Percentiles rank a stretch among this genome's conserved stretches.
These are phyloP conservation scores for Hymenoscyphus salicellus DNA, from an alignment of 2,329 filamentous ascomycete genomes.

Conservation along the genomic window DNA sequence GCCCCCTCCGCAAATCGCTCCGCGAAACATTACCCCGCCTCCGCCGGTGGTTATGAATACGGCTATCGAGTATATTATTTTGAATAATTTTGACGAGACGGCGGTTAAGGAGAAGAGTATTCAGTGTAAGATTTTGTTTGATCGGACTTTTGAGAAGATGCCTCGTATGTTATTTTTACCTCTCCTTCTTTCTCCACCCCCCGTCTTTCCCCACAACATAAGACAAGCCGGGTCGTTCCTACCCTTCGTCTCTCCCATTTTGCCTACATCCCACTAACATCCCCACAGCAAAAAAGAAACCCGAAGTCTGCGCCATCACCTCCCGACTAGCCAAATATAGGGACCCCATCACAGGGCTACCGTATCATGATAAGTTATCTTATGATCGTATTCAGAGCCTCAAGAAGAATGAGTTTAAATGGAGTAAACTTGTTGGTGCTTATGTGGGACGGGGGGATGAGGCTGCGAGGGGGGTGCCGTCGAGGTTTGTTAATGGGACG, in stretches of 20 bases:
- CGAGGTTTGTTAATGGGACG: constrained; percentile 62
- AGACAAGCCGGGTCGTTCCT: no score
- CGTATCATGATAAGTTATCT: constrained; percentile 74
- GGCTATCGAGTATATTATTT: constrained; percentile 55
- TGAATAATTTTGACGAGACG: constrained; percentile 54
- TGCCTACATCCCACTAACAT: constrained; percentile 22
- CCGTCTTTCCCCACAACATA: no score
- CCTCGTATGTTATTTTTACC: constrained; percentile 42
- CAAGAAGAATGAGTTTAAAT: constrained; percentile 70
- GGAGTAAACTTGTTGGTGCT: constrained; percentile 76
- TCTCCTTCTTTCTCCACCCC: background rate
- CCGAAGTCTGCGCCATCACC: constrained; percentile 74
- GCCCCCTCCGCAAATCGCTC: constrained; percentile 17
- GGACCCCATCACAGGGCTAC: constrained; percentile 79
- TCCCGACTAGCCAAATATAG: constrained; percentile 74
- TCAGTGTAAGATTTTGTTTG: constrained; percentile 56
- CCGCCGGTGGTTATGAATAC: constrained; percentile 46
- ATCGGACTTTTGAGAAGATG: constrained; percentile 45
- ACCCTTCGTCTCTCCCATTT: background rate
- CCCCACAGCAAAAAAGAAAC: constrained; percentile 15
- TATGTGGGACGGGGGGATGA: constrained; percentile 70
- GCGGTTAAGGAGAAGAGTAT: constrained; percentile 50
- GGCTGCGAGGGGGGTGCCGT: constrained; percentile 75
- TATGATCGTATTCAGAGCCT: constrained; percentile 80
- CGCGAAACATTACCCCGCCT: constrained; percentile 19